Conservation (phyloP, 2,329 filamentous ascomycete genomes). For the Cordyceps javanica region DNA sequence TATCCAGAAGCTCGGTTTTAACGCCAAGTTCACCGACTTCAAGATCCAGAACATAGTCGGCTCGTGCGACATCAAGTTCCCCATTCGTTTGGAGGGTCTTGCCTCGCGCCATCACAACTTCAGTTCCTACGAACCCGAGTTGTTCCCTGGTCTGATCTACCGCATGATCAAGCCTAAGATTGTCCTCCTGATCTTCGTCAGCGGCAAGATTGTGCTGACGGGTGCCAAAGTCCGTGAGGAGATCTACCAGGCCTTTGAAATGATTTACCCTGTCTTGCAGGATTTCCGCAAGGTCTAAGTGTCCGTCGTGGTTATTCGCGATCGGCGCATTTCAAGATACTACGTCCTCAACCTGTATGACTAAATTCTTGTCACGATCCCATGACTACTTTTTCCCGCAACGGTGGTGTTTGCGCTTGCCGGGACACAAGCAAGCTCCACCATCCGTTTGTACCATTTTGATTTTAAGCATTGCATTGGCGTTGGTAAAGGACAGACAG, state of each 20-base stretch:
- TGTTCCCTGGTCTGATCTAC: constrained; percentile 99
- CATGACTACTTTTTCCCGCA: constrained; percentile 31
- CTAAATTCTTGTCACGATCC: constrained; percentile 41
- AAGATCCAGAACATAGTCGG: constrained; percentile 99
- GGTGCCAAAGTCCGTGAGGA: constrained; percentile 97
- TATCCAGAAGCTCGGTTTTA: constrained; percentile 99
- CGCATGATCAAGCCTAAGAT: constrained; percentile 99
- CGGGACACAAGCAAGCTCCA: constrained; percentile 20
- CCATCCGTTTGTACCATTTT: constrained; percentile 33
- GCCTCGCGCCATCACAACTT: constrained; percentile 98
- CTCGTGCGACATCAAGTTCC: constrained; percentile 99
- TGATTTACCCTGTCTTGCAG: constrained; percentile 94
- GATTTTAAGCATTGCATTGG: constrained; percentile 50
- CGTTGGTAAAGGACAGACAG: constrained; percentile 42
- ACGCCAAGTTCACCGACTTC: constrained; percentile 99
- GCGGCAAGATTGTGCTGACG: constrained; percentile 95
- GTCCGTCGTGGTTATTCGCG: constrained; percentile 8
- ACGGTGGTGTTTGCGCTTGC: constrained; percentile 15
- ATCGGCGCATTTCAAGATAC: neutral
- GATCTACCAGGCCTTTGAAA: constrained; percentile 93
- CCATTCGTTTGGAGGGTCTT: constrained; percentile 91
- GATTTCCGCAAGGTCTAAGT: constrained; percentile 54
- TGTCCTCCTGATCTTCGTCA: constrained; percentile 94
- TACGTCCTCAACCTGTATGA: constrained; percentile 31
- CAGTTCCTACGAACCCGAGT: constrained; percentile 95